Evolutionary conservation across 768 basidiomycete genomes (phyloP).

Genomic region (Suillus placidus): DNA sequence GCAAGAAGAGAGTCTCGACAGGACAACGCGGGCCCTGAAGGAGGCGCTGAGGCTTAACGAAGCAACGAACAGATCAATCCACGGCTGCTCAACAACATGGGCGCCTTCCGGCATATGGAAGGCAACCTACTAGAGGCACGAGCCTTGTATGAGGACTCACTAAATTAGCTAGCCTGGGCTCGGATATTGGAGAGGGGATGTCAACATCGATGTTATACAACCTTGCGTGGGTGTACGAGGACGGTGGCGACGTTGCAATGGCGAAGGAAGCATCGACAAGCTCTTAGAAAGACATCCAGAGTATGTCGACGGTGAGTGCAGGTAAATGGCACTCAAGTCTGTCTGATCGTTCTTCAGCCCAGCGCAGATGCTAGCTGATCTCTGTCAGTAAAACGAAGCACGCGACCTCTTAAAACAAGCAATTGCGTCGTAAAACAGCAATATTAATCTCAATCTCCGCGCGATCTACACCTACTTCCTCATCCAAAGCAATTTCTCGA

Average conservation of each 20-base stretch:
- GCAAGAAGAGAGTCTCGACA: too few relatives aligned
- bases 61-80: constrained; percentile 56
- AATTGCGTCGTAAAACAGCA: too few relatives aligned
- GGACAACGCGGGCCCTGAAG: too few relatives aligned
- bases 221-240: constrained; percentile 88
- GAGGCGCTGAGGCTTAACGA: constrained; percentile 69
- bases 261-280: constrained; percentile 86
- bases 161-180: constrained; percentile 48
- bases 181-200: constrained; percentile 62
- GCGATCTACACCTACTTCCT: too few relatives aligned
- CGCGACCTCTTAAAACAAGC: too few relatives aligned
- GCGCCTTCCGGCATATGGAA: constrained; percentile 72
- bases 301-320: too few relatives aligned
- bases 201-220: constrained; percentile 89
- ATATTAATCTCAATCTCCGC: constrained; percentile 15
- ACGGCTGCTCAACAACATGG: constrained; percentile 79
- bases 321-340: too few relatives aligned
- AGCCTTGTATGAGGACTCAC: constrained; percentile 78
- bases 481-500: too few relatives aligned
- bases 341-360: too few relatives aligned
- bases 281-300: constrained; percentile 73
- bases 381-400: too few relatives aligned
- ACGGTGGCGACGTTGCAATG: constrained; percentile 66
- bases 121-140: constrained; percentile 56
- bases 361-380: not conserved